Conservation (phyloP, 768 basidiomycete species). For the Crepidotus variabilis region DNA sequence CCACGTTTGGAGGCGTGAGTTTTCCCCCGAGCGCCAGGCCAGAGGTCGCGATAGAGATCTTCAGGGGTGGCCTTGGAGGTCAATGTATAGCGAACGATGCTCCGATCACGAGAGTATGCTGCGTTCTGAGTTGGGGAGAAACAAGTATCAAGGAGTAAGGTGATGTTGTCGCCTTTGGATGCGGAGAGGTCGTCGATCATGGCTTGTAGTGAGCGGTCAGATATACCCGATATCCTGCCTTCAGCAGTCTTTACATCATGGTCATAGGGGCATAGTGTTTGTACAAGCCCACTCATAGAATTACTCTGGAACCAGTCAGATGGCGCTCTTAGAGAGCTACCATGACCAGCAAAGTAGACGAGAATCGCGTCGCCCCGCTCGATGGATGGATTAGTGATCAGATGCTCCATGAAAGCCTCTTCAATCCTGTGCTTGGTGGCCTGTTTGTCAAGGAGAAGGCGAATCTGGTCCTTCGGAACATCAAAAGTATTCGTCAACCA, state of each 20-base stretch:
- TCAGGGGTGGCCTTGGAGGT: slow-evolving; percentile 49
- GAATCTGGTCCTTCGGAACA: slow-evolving; percentile 56
- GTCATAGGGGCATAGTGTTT: slow-evolving; percentile 66
- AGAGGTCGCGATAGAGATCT: slow-evolving; percentile 53
- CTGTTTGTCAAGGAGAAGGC: slow-evolving; percentile 50
- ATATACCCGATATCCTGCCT: slow-evolving; percentile 57
- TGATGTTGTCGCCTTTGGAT: slow-evolving; percentile 67
- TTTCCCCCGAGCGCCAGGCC: slow-evolving; percentile 43
- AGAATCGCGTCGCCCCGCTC: slow-evolving; percentile 60
- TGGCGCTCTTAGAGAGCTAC: slow-evolving; percentile 55
- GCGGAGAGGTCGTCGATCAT: slow-evolving; percentile 54
- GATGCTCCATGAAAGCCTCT: slow-evolving; percentile 54
- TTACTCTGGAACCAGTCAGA: slow-evolving; percentile 52
- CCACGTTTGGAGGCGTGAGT: slow-evolving; percentile 33
- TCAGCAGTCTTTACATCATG: slow-evolving; percentile 47
- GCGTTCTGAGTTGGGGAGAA: slow-evolving; percentile 43
- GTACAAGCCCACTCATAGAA: slow-evolving; percentile 32
- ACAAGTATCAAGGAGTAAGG: slow-evolving; percentile 63
- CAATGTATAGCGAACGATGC: slow-evolving; percentile 56
- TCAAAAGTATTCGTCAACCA: slow-evolving; percentile 56
- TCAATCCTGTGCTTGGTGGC: slow-evolving; percentile 64
- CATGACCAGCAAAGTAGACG: slow-evolving; percentile 75
- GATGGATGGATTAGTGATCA: slow-evolving; percentile 59
- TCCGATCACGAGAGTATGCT: slow-evolving; percentile 39
- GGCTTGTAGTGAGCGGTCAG: slow-evolving; percentile 60